These are phyloP conservation scores for Paspalum notatum DNA, from an alignment of 176 grass and related monocot species.

Conservation along the genomic window DNA sequence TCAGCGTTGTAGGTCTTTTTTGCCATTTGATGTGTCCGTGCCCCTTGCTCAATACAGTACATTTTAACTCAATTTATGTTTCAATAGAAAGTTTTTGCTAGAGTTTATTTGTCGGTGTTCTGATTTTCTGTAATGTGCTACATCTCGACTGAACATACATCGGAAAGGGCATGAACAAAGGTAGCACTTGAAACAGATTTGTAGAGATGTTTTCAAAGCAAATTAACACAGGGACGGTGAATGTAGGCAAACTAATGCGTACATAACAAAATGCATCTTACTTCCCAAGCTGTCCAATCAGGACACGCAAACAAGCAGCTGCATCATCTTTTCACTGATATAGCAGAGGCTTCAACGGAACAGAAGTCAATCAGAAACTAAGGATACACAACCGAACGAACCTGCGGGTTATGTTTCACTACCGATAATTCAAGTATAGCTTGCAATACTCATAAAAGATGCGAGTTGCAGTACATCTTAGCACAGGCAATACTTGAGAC, in stretches of 20 bases:
- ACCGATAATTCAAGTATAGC: slow-evolving; percentile 4
- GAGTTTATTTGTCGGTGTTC: background rate
- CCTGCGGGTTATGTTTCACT: background rate
- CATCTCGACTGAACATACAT: background rate
- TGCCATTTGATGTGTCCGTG: background rate
- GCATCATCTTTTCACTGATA: background rate
- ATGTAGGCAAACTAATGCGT: background rate
- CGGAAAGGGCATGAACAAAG: background rate
- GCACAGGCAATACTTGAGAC: slow-evolving; percentile 28
- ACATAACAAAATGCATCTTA: no score
- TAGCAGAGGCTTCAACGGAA: background rate
- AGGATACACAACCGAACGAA: slow-evolving; percentile 6
- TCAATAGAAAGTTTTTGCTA: background rate
- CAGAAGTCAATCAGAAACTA: background rate
- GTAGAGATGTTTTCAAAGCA: background rate
- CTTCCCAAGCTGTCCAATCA: background rate
- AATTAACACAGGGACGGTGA: background rate
- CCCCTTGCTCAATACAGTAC: background rate
- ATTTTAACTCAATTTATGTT: background rate
- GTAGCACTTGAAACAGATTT: background rate
- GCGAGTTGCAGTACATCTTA: background rate
- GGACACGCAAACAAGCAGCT: background rate
- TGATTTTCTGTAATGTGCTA: background rate
- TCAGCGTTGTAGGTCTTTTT: background rate
- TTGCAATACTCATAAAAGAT: background rate